Percentiles rank a stretch among this genome's conserved stretches.
Conservation (phyloP, 106 monocot genomes). For the Dendrobium chrysotoxum region DNA sequence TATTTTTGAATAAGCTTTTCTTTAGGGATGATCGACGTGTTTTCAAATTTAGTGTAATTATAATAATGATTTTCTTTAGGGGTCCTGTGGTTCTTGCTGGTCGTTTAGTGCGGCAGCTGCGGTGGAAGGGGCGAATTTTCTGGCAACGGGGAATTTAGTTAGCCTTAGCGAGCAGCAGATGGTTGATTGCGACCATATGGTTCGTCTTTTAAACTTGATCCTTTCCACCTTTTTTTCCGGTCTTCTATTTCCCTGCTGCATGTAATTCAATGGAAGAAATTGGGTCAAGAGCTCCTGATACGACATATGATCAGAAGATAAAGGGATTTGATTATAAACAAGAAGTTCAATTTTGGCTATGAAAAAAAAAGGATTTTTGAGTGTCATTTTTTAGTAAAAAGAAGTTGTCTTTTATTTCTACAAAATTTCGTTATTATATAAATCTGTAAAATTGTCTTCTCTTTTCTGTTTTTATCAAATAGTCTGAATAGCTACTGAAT, state of each 20-base stretch:
- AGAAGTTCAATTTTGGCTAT: not conserved
- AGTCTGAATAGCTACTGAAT: too few species aligned
- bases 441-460: not conserved
- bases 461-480: too few species aligned
- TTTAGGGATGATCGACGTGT: conserved; percentile 5
- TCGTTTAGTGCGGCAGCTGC: conserved; percentile 87
- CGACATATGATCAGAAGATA: not conserved
- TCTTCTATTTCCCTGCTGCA: not conserved
- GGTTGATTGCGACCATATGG: conserved; percentile 72
- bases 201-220: not conserved
- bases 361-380: not conserved
- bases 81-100: conserved; percentile 96
- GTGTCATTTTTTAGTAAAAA: not conserved
- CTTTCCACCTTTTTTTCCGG: not conserved
- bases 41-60: not conserved
- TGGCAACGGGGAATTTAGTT: conserved; percentile 69
- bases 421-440: not conserved
- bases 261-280: not conserved
- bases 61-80: conserved; percentile 28
- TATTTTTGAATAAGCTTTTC: not conserved
- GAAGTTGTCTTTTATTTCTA: not conserved
- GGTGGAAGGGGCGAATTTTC: conserved; percentile 82
- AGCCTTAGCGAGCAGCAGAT: conserved; percentile 90
- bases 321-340: not conserved
- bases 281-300: not conserved